A percentile compares a stretch with the other conserved stretches of the same genome.
Evolutionary conservation across 2,329 filamentous ascomycete genomes (phyloP).

Genomic region (Alternaria alternata): DNA sequence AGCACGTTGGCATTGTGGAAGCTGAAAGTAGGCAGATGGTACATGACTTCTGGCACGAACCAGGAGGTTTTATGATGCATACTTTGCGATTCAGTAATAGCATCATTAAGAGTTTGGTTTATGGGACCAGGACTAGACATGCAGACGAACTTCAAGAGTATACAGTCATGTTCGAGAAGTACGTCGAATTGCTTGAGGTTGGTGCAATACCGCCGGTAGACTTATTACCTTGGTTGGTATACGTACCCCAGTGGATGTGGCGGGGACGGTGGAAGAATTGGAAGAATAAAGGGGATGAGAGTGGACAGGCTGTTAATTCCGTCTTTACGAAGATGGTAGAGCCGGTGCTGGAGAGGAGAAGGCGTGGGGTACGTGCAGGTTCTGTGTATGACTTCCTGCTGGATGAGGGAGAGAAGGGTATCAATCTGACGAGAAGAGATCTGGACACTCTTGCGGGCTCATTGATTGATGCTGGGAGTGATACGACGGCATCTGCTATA

Average conservation of each 20-base stretch:
- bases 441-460: constrained; percentile 51
- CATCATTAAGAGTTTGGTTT: constrained; percentile 47
- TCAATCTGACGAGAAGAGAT: constrained; percentile 18
- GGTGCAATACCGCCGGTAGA: constrained; percentile 60
- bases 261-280: constrained; percentile 17
- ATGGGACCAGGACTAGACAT: constrained; percentile 2
- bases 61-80: constrained; percentile 57
- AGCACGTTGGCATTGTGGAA: constrained; percentile 54
- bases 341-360: constrained; percentile 3
- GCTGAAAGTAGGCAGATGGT: constrained; percentile 61
- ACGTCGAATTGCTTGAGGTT: constrained; percentile 53
- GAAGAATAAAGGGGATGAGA: constrained; percentile 10
- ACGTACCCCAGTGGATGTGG: constrained; percentile 44
- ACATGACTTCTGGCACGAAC: constrained; percentile 53
- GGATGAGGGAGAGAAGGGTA: constrained; percentile 12
- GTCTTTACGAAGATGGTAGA: constrained; percentile 12
- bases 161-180: constrained; percentile 49
- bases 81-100: constrained; percentile 60
- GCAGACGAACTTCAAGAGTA: neutral
- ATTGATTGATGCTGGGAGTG: constrained; percentile 21
- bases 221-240: constrained; percentile 35
- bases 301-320: constrained; percentile 6
- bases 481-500: constrained; percentile 42
- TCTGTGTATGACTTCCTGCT: constrained; percentile 21
- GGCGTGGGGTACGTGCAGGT: constrained; percentile 28